Evolutionary conservation across 2,329 filamentous ascomycete species (phyloP).

Genomic region (Juglanconis sp.): DNA sequence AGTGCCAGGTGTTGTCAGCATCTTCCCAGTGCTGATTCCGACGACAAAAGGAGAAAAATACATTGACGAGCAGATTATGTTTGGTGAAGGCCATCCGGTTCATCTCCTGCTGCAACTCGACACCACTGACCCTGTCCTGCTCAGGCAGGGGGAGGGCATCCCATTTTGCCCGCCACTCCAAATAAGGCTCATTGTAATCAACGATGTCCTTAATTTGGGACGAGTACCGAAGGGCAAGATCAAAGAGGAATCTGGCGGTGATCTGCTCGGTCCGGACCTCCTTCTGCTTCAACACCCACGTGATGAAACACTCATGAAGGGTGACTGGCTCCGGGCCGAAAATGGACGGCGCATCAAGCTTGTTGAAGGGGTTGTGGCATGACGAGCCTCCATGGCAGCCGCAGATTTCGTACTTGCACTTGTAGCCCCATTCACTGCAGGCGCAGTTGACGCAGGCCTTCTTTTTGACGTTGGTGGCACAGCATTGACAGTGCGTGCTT

Average conservation of each 20-base stretch:
- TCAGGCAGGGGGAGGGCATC: background rate
- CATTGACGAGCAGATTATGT: background rate
- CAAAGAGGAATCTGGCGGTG: background rate
- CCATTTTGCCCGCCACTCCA: constrained; percentile 10
- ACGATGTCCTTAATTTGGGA: background rate
- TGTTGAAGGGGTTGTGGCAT: constrained; percentile 9
- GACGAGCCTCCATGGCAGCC: background rate
- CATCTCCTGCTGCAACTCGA: constrained; percentile 12
- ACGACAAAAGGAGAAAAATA: constrained; percentile 11
- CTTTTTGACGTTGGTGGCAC: background rate
- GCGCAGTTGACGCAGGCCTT: background rate
- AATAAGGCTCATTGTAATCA: background rate
- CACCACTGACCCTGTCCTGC: background rate
- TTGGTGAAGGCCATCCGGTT: constrained; percentile 8
- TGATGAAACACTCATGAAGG: constrained; percentile 13
- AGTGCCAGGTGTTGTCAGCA: constrained; percentile 5
- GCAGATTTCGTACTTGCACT: constrained; percentile 1
- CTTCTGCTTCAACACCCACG: constrained; percentile 2
- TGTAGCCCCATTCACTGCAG: constrained; percentile 4
- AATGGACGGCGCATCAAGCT: constrained; percentile 1
- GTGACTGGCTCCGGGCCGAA: constrained; percentile 2
- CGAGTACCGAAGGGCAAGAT: background rate
- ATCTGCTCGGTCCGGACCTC: background rate
- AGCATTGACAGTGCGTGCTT: background rate
- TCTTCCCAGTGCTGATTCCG: background rate